A percentile compares a stretch with the other conserved stretches of the same genome.
These are phyloP conservation scores for Cinnamomum chago DNA, from an alignment of 164 flowering plant species.

Conservation along the genomic window DNA sequence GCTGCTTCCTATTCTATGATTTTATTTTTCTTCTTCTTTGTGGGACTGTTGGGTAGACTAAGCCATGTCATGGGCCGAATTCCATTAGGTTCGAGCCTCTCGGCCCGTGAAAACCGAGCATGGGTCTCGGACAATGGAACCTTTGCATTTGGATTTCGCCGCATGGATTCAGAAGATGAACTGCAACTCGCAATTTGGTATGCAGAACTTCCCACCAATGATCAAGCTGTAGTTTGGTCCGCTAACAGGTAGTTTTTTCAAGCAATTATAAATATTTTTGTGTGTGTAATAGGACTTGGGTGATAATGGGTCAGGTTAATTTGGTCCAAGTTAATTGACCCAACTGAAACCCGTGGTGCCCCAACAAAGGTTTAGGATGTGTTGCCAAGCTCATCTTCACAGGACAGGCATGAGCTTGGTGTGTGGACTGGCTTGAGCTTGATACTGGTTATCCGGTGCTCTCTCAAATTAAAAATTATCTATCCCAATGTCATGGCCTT, in stretches of 20 bases:
- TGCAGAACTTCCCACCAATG: constrained; percentile 61
- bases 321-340: no score
- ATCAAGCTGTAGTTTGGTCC: constrained; percentile 67
- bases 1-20: constrained; percentile 1
- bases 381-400: no score
- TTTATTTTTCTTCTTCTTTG: background rate
- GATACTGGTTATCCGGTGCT: no score
- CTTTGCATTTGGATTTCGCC: constrained; percentile 75
- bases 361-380: no score
- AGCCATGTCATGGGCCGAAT: constrained; percentile 23
- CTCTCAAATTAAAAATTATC: no score
- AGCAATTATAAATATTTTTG: background rate
- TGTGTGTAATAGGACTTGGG: no score
- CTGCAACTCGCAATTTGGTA: constrained; percentile 70
- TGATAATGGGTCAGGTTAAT: no score
- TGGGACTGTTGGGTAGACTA: constrained; percentile 9
- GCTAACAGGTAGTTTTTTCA: constrained; percentile 55
- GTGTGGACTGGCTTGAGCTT: no score
- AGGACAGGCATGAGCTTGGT: no score
- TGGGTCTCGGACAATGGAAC: constrained; percentile 79
- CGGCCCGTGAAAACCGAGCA: constrained; percentile 35
- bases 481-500: no score
- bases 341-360: no score
- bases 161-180: constrained; percentile 12
- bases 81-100: constrained; percentile 48